Conservation (phyloP, 176 grass and related monocot species). For the Triticum timopheevii region DNA sequence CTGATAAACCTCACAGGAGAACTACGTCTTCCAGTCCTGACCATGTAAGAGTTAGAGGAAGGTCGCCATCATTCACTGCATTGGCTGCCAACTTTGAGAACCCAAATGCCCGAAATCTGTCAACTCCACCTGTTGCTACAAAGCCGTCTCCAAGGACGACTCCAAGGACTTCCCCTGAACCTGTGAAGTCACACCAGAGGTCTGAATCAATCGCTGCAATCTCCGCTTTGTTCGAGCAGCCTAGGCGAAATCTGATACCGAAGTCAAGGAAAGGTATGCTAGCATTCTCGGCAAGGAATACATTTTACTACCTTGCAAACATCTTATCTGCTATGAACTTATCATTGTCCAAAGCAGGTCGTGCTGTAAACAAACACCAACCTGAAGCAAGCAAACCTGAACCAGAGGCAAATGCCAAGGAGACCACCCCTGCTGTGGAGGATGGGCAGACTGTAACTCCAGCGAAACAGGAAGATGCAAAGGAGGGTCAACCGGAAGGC, state of each 20-base stretch:
- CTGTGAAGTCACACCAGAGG: conserved; percentile 50
- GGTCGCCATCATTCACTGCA: conserved; percentile 89
- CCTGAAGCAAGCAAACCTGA: conserved; percentile 61
- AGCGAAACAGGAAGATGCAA: conserved; percentile 61
- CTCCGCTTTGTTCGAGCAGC: conserved; percentile 80
- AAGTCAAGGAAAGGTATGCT: conserved; percentile 84
- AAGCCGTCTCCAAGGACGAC: conserved; percentile 55
- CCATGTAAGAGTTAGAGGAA: conserved; percentile 79
- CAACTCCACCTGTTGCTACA: conserved; percentile 69
- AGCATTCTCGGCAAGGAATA: conserved; percentile 22
- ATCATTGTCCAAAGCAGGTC: conserved; percentile 52
- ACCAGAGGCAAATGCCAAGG: conserved; percentile 52
- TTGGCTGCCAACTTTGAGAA: conserved; percentile 94
- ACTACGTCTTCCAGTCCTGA: conserved; percentile 97
- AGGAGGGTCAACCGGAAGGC: conserved; percentile 55
- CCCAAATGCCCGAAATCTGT: conserved; percentile 74
- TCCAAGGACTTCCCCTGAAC: conserved; percentile 59
- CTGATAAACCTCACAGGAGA: conserved; percentile 82
- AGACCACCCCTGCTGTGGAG: conserved; percentile 34
- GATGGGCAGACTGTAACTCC: conserved; percentile 44
- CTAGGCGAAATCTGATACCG: conserved; percentile 74
- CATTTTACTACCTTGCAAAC: not conserved
- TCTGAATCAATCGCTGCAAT: conserved; percentile 54
- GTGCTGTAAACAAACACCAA: conserved; percentile 43
- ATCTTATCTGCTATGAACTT: conserved; percentile 39